A percentile compares a stretch with the other conserved stretches of the same genome.
phyloP scores from a whole-genome alignment of 2,329 filamentous ascomycete genomes.

The Pyrenophora tritici-repentis region DNA sequence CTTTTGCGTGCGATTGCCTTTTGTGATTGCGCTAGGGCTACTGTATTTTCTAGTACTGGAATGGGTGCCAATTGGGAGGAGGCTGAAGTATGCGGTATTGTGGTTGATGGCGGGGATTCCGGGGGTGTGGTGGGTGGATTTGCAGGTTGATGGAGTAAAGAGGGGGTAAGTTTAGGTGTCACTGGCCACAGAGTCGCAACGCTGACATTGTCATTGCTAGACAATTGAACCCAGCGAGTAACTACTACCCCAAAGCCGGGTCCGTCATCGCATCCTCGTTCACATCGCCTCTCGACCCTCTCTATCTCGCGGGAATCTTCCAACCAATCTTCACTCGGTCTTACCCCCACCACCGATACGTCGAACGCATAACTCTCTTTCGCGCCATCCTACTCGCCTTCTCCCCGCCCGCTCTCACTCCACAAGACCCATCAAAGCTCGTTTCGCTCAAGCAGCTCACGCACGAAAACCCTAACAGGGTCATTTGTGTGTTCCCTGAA shows the following conservation, averaged over 20 bases:
- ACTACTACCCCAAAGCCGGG: slow-evolving; percentile 76
- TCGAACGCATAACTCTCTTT: slow-evolving; percentile 77
- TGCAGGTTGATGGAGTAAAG: slow-evolving; percentile 97
- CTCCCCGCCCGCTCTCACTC: slow-evolving; percentile 55
- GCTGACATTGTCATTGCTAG: slow-evolving; percentile 14
- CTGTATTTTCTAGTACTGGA: slow-evolving; percentile 82
- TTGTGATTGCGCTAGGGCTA: slow-evolving; percentile 70
- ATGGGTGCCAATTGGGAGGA: slow-evolving; percentile 72
- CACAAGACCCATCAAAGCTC: slow-evolving; percentile 42
- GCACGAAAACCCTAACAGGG: slow-evolving; percentile 69
- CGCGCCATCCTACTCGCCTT: slow-evolving; percentile 77
- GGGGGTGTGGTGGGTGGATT: slow-evolving; percentile 96
- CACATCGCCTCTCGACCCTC: slow-evolving; percentile 87
- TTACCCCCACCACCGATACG: slow-evolving; percentile 73
- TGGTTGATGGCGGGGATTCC: slow-evolving; percentile 88
- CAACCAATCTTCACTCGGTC: slow-evolving; percentile 91
- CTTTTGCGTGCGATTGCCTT: slow-evolving; percentile 78
- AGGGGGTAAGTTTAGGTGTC: slow-evolving; percentile 65
- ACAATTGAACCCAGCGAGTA: slow-evolving; percentile 28
- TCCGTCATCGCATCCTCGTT: slow-evolving; percentile 88
- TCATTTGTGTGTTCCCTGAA: slow-evolving; percentile 89
- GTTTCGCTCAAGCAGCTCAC: slow-evolving; percentile 58
- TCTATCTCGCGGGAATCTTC: slow-evolving; percentile 95
- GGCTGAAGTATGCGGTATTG: slow-evolving; percentile 79
- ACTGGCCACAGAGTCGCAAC: neutral